Conservation (phyloP, 495 filamentous ascomycete species). For the Aspergillus nidulans region DNA sequence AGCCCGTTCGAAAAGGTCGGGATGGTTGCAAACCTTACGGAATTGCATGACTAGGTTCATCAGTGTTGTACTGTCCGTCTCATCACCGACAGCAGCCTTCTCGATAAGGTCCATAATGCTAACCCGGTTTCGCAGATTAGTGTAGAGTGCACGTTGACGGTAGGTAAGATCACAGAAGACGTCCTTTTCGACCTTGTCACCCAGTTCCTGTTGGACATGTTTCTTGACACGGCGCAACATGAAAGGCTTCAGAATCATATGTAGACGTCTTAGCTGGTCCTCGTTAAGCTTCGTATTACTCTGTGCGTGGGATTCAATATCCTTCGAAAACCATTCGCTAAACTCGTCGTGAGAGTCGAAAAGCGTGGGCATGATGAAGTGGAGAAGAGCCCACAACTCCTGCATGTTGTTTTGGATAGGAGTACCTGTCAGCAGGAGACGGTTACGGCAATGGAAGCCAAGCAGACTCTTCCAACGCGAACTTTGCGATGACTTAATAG, state of each 20-base stretch:
- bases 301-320: constrained; percentile 97
- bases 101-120: constrained; percentile 98
- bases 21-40: constrained; percentile 98
- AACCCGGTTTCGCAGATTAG: constrained; percentile 88
- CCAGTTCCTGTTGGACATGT: constrained; percentile 96
- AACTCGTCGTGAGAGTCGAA: constrained; percentile 99
- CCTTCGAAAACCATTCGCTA: constrained; percentile 99
- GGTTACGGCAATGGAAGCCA: constrained; percentile 92
- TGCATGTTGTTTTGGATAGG: constrained; percentile 99
- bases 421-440: constrained; percentile 89
- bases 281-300: constrained; percentile 99
- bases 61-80: constrained; percentile 87
- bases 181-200: constrained; percentile 96
- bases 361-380: constrained; percentile 98
- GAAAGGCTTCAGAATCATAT: constrained; percentile 99
- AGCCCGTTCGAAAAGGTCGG: constrained; percentile 92
- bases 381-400: constrained; percentile 92
- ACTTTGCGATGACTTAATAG: constrained; percentile 96
- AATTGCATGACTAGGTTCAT: constrained; percentile 99
- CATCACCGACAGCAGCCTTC: constrained; percentile 91
- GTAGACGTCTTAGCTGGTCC: constrained; percentile 89
- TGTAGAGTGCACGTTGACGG: constrained; percentile 91
- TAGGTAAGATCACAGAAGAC: constrained; percentile 97
- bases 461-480: constrained; percentile 95
- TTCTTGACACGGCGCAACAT: constrained; percentile 99